Evolutionary conservation across 2,329 filamentous ascomycete species (phyloP).

Genomic region (Trichophyton schoenleinii): DNA sequence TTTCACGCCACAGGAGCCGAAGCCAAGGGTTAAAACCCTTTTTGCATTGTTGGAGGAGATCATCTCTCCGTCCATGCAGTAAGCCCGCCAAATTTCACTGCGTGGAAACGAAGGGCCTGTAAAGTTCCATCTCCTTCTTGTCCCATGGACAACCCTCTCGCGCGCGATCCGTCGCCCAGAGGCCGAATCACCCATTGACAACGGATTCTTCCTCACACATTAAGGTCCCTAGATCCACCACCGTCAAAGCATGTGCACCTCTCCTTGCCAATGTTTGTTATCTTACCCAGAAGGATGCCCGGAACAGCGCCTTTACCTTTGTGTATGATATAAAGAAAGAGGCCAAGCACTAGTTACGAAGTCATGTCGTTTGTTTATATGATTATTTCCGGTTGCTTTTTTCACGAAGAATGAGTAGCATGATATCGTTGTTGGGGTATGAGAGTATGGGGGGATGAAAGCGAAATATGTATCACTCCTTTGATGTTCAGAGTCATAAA

Average conservation of each 20-base stretch:
- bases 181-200: not conserved
- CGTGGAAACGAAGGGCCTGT: not conserved
- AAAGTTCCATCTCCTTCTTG: not conserved
- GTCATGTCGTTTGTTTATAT: not conserved
- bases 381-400: not conserved
- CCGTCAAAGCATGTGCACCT: not conserved
- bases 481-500: not conserved
- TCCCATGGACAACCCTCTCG: not conserved
- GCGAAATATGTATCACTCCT: not conserved
- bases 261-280: not conserved
- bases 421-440: not conserved
- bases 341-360: constrained; percentile 2
- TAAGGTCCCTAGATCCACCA: not conserved
- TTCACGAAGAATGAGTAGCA: not conserved
- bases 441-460: not conserved
- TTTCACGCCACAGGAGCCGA: not conserved
- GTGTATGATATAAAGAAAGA: not conserved
- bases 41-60: not conserved
- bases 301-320: not conserved
- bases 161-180: not conserved
- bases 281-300: not conserved
- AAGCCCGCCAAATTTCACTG: not conserved
- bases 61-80: not conserved
- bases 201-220: not conserved
- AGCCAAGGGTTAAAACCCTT: not conserved